Conservation (phyloP, 2,329 filamentous ascomycete species). For the Talaromyces piceae region DNA sequence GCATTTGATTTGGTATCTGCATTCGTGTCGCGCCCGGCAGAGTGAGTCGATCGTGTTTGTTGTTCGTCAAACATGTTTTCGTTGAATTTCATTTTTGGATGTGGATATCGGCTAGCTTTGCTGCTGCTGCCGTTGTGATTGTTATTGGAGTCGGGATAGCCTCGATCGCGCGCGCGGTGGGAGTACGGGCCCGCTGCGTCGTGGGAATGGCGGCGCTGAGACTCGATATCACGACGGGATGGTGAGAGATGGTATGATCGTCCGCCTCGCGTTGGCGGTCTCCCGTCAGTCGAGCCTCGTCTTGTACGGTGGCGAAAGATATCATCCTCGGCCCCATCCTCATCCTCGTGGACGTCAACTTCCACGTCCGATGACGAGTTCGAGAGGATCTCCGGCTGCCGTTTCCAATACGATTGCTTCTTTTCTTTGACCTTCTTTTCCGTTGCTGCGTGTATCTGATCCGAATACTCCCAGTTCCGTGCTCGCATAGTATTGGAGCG, state of each 20-base stretch:
- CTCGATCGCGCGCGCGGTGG: conserved; percentile 1
- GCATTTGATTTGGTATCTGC: no score
- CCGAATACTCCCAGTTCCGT: conserved; percentile 9
- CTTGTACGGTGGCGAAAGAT: conserved; percentile 13
- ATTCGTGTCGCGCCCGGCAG: background rate
- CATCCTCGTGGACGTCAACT: no score
- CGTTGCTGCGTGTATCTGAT: conserved; percentile 10
- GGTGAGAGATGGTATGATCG: conserved; percentile 23
- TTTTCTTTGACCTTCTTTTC: background rate
- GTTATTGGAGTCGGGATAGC: background rate
- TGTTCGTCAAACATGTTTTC: conserved; percentile 19
- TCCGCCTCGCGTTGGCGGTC: no score
- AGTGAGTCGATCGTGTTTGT: no score
- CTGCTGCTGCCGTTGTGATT: background rate
- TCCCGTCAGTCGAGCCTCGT: conserved; percentile 11
- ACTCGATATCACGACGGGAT: conserved; percentile 14
- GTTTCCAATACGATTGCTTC: background rate
- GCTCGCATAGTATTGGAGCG: conserved; percentile 15
- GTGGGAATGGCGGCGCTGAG: conserved; percentile 29
- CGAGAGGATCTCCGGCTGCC: conserved; percentile 11
- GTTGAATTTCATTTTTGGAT: conserved; percentile 17
- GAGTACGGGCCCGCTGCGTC: conserved; percentile 15
- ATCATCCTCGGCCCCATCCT: conserved; percentile 14
- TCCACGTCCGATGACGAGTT: no score
- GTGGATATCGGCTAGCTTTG: conserved; percentile 7